Conservation (phyloP, 2,329 filamentous ascomycete species). For the Aspergillus brunneoviolaceus region DNA sequence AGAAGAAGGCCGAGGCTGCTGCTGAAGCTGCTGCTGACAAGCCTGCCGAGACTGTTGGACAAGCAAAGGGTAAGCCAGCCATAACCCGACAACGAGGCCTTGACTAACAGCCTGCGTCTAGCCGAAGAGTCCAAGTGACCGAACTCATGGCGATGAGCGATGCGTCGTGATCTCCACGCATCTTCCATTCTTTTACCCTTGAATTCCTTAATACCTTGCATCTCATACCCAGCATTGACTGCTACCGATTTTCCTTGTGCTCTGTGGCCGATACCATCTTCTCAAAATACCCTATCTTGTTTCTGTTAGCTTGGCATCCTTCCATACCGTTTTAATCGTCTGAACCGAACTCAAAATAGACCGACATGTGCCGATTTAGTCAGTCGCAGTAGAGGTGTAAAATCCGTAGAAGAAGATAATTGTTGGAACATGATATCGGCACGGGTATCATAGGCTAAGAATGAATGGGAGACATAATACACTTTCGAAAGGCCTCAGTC, state of each 20-base stretch:
- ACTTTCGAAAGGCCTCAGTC: constrained; percentile 8
- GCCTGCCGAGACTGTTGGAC: constrained; percentile 15
- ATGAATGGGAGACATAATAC: background rate
- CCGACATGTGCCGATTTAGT: background rate
- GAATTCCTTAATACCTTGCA: constrained; percentile 11
- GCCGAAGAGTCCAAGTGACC: constrained; percentile 11
- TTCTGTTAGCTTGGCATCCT: constrained; percentile 5
- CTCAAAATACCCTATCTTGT: constrained; percentile 21
- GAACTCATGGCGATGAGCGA: constrained; percentile 12
- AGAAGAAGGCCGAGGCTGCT: constrained; percentile 8
- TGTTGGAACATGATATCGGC: background rate
- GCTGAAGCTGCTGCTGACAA: constrained; percentile 10
- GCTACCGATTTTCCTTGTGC: constrained; percentile 11
- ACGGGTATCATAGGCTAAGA: constrained; percentile 12
- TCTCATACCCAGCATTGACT: constrained; percentile 19
- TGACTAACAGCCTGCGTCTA: constrained; percentile 7
- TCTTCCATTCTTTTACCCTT: constrained; percentile 3
- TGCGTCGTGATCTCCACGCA: constrained; percentile 5
- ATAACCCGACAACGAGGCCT: constrained; percentile 1
- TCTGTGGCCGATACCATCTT: constrained; percentile 9
- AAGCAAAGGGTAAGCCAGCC: constrained; percentile 12
- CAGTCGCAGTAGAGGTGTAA: background rate
- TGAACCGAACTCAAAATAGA: background rate
- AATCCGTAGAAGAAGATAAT: background rate
- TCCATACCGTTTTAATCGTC: constrained; percentile 5